Evolutionary conservation across 441 rosid species (phyloP).

Genomic region (Daphne laureola): DNA sequence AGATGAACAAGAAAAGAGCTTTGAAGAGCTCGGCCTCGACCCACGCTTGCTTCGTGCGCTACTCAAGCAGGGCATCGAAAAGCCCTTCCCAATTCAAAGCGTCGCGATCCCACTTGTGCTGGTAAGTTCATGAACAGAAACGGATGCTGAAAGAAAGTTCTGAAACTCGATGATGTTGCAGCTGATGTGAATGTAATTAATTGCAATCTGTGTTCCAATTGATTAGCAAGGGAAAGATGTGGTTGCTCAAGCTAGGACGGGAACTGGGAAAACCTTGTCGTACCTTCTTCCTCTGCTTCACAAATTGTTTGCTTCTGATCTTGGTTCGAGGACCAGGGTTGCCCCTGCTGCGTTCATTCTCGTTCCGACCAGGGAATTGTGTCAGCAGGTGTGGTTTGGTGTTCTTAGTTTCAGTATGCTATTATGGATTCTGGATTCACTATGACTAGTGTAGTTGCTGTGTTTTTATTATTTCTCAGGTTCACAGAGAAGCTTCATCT

Average conservation of each 20-base stretch:
- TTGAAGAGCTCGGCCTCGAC: conserved; percentile 55
- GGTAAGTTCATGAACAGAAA: conserved; percentile 23
- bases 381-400: conserved; percentile 63
- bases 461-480: conserved; percentile 28
- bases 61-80: conserved; percentile 52
- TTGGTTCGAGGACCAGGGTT: conserved; percentile 36
- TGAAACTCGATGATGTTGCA: background rate
- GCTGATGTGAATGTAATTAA: background rate
- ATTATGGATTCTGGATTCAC: background rate
- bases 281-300: conserved; percentile 85
- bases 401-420: too few relatives aligned
- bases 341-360: conserved; percentile 74
- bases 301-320: conserved; percentile 40
- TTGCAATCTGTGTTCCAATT: background rate
- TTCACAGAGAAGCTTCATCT: conserved; percentile 48
- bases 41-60: conserved; percentile 62
- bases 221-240: conserved; percentile 84
- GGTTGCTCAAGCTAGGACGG: conserved; percentile 85
- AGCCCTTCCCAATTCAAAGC: conserved; percentile 74
- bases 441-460: background rate
- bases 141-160: background rate
- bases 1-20: conserved; percentile 27
- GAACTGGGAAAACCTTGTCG: conserved; percentile 87
- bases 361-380: conserved; percentile 80
- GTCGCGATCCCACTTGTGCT: conserved; percentile 69